Percentiles rank a stretch among this genome's conserved stretches.
These are phyloP conservation scores for Fraxinus nigra DNA, from an alignment of 305 asterid species.

Conservation along the genomic window DNA sequence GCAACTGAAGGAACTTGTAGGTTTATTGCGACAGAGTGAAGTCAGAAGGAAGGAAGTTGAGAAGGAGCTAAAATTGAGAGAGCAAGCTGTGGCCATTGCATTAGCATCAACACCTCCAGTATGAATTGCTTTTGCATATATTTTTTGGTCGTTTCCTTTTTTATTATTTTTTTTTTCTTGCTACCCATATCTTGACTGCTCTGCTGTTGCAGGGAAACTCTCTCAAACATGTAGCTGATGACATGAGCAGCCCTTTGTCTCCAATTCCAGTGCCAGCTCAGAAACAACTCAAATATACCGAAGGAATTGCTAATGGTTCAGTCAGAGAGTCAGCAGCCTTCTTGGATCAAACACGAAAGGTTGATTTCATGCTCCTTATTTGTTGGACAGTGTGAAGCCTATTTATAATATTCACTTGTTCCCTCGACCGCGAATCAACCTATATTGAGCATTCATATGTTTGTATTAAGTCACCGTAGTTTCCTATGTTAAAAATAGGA, in stretches of 20 bases:
- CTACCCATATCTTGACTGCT: constrained; percentile 16
- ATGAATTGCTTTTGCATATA: constrained; percentile 27
- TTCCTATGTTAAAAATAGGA: background rate
- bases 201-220: constrained; percentile 45
- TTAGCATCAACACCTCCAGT: constrained; percentile 78
- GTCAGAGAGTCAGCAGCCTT: constrained; percentile 73
- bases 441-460: background rate
- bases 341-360: constrained; percentile 84
- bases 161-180: background rate
- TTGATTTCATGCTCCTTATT: constrained; percentile 23
- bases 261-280: constrained; percentile 94
- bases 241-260: constrained; percentile 66
- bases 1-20: constrained; percentile 88
- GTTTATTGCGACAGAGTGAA: constrained; percentile 82
- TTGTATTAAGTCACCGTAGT: background rate
- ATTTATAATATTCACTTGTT: background rate
- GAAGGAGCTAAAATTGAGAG: constrained; percentile 74
- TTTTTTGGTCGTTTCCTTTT: background rate
- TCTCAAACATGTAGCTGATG: constrained; percentile 66
- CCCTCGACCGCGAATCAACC: background rate
- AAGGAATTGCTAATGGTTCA: constrained; percentile 84
- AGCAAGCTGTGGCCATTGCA: constrained; percentile 55
- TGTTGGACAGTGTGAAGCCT: background rate
- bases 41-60: constrained; percentile 78
- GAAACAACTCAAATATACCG: constrained; percentile 93